Evolutionary conservation across 805 yeast genomes (phyloP).

Genomic region (Ogataea populi-albae): DNA sequence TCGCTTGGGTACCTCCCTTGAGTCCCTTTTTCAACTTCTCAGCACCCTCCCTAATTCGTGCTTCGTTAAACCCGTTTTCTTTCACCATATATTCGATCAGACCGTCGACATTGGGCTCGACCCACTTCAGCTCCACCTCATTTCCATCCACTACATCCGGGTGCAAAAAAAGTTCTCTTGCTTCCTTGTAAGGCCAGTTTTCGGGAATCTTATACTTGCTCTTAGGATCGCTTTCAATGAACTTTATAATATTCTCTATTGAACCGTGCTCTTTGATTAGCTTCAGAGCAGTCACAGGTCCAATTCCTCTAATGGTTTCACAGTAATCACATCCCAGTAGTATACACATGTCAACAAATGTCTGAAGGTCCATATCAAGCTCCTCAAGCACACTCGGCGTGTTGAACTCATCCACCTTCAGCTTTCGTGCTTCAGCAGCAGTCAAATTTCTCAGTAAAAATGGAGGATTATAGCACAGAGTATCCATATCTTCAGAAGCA

Average conservation of each 20-base stretch:
- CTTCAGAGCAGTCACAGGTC: conserved; percentile 92
- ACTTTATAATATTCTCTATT: conserved; percentile 73
- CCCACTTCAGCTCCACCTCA: conserved; percentile 77
- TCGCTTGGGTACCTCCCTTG: conserved; percentile 83
- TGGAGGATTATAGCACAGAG: conserved; percentile 88
- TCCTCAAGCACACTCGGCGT: conserved; percentile 69
- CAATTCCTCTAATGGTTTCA: conserved; percentile 92
- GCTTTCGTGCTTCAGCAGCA: conserved; percentile 88
- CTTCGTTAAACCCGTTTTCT: conserved; percentile 91
- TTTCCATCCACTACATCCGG: conserved; percentile 74
- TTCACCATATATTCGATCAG: conserved; percentile 77
- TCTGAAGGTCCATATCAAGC: conserved; percentile 64
- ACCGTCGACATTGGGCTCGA: conserved; percentile 82
- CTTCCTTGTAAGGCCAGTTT: conserved; percentile 90
- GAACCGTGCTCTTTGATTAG: conserved; percentile 81
- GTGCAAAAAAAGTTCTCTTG: conserved; percentile 73
- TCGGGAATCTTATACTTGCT: conserved; percentile 84
- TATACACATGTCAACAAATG: conserved; percentile 89
- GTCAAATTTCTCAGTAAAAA: conserved; percentile 83
- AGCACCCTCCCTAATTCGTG: conserved; percentile 84
- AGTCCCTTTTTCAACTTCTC: conserved; percentile 79
- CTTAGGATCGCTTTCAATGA: conserved; percentile 52
- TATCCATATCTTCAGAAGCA: conserved; percentile 99
- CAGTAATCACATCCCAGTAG: conserved; percentile 96
- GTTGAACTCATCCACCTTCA: conserved; percentile 84